Evolutionary conservation across 2,329 filamentous ascomycete genomes (phyloP), one percentile per base, ranked within the genome.

Genomic region (Diaporthe helianthi): DNA sequence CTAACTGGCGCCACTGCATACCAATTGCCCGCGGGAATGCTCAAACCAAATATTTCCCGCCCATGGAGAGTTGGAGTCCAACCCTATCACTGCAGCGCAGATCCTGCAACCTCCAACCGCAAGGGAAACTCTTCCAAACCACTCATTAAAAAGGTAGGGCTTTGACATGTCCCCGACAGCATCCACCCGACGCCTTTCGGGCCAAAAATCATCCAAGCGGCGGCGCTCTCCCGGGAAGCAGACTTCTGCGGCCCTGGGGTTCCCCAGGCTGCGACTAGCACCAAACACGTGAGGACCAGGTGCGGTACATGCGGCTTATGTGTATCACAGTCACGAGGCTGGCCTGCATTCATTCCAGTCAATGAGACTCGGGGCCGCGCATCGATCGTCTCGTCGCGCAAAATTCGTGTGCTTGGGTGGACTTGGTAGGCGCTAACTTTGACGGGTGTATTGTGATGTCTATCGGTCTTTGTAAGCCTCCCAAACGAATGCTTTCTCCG

Each of bases 11-110:
- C 38, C 22, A n/a, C 19, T 29, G 22, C 36, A 44, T 36, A 24
- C 41, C 26, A 8, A 61, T n/a, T 24, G 41, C 29, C 58, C 41
- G 26, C 41, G 41, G 58, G 26, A 47, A 61, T 61, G 41, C 41
- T 41, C 41, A 17, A 47, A 47, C 29, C 44, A 36, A 26, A 26
- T 17, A 36, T 49, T 49, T 5, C 38, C 15, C 52, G 22, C 31
- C n/a, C 31, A 26, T 26, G 31, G 24, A 33, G 29, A 49, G 5
- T 47, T 31, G n/a, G n/a, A n/a, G n/a, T n/a, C n/a, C n/a, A n/a
- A 36, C 19, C 58, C 41, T 63, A 46, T 49, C 58, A 63, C 41
- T 58, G 65, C 65, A 58, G 52, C 29, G 65, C 52, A 67, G 65
- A 67, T 67, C 65, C 52, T 67, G 41, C 41, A 15, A 49, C 41